Percentiles rank a stretch among this genome's conserved stretches.
Evolutionary conservation across 2,329 filamentous ascomycete species (phyloP).

Genomic region (Chrysosporium queenslandicum): DNA sequence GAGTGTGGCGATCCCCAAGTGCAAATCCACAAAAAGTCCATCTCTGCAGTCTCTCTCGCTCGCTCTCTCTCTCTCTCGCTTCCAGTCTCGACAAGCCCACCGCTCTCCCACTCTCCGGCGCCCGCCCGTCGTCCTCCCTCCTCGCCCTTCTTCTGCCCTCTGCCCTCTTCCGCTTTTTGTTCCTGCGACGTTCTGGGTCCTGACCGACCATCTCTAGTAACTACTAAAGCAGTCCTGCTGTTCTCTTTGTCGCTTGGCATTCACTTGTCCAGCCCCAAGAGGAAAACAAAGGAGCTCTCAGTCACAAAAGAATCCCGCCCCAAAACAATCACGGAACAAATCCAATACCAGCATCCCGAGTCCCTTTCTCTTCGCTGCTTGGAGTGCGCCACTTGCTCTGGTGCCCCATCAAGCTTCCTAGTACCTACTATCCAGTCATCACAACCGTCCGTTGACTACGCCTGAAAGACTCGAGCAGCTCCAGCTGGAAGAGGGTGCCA

Average conservation of each 20-base stretch:
- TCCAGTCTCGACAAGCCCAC: too few species aligned
- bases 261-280: constrained; percentile 41
- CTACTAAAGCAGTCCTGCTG: constrained; percentile 12
- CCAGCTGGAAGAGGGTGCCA: constrained; percentile 6
- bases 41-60: too few species aligned
- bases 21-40: background rate
- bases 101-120: constrained; percentile 7
- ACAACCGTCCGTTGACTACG: background rate
- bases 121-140: background rate
- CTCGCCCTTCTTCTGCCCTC: constrained; percentile 5
- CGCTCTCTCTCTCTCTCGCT: constrained; percentile 20
- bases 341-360: background rate
- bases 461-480: background rate
- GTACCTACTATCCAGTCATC: background rate
- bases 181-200: constrained; percentile 4
- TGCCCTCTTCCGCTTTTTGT: constrained; percentile 10
- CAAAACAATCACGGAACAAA: too few species aligned
- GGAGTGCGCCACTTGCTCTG: background rate
- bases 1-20: background rate
- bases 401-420: background rate
- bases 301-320: background rate
- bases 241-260: constrained; percentile 33
- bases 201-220: background rate
- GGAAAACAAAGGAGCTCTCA: constrained; percentile 12
- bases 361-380: background rate